Base-by-base conservation (phyloP, 2,329 filamentous ascomycete species). In the Paecilomyces fulvus region DNA sequence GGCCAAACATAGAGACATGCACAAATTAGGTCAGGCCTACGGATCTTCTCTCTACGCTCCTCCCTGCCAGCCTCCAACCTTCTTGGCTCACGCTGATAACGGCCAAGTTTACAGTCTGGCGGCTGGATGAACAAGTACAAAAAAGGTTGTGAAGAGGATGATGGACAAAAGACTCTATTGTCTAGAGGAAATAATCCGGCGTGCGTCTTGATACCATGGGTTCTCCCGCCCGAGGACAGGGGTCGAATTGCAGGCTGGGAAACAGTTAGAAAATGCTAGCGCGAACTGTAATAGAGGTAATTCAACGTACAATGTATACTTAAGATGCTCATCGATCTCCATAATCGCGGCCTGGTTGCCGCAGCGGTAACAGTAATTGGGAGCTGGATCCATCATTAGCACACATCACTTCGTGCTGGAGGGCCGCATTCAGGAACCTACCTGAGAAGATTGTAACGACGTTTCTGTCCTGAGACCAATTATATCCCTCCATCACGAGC, bases 261-360 rank as follows among this genome's bases (percentile, higher is more conserved):
- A 52, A 12, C 17, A 43, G 3, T 55, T 53, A 28, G 56, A 57
- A 57, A 43, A 51, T 17, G 37, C 37, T n/a, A 37, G n/a, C 37
- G n/a, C n/a, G 4, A 17, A 43, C 14, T 17, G 14, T 17, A 20
- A n/a, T n/a, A 43, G 37, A 17, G n/a, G 6, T 43, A 17, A 6
- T 37, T 30, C n/a, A 50, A 86, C 91, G 76, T 83, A 96, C 92
- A 99, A 97, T 70, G 94, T 97, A 78, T 97, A 99, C 81, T 99
- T 97, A 72, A 99, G 79, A 75, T 97, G 92, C 78, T 99, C 94
- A 64, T 97, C 94, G 75, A 99, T 99, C 77, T 97, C 94, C 94
- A 99, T 99, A 74, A 99, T 97, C n/a, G 94, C 94, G 56, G 94
- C 94, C 77, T 97, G 94, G 77, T 99, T 99, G 71, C 94, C 94